These are phyloP conservation scores for Thamnidium elegans DNA, from an alignment of 192 early-diverging fungal genomes.

Conservation along the genomic window DNA sequence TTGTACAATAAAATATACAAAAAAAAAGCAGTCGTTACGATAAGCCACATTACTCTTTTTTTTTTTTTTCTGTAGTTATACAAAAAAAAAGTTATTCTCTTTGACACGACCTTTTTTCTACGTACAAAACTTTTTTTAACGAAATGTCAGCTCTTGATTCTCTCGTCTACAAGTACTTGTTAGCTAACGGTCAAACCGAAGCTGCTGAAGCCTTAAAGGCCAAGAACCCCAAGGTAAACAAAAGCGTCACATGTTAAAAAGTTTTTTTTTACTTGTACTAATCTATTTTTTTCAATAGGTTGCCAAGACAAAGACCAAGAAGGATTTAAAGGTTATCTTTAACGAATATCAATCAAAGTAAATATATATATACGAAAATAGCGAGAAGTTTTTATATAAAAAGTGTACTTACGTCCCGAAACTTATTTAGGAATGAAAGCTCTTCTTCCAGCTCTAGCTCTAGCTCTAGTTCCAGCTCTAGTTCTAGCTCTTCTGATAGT, in stretches of 20 bases:
- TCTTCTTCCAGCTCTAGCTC: slow-evolving; percentile 12
- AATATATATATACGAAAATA: not conserved
- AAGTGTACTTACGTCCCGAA: not conserved
- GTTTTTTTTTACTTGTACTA: not conserved
- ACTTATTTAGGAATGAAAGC: slow-evolving; percentile 9
- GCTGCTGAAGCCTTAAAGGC: slow-evolving; percentile 33
- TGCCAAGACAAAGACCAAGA: slow-evolving; percentile 8
- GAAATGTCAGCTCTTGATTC: slow-evolving; percentile 25
- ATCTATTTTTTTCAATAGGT: slow-evolving; percentile 1
- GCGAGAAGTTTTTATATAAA: not conserved
- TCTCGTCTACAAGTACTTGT: slow-evolving; percentile 31
- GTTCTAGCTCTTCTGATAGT: slow-evolving; percentile 30
- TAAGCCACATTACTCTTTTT: not conserved
- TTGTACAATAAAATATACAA: not conserved
- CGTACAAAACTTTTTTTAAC: not conserved
- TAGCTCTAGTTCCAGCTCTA: not conserved
- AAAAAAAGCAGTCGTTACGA: not conserved
- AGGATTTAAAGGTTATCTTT: slow-evolving; percentile 12
- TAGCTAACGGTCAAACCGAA: slow-evolving; percentile 16
- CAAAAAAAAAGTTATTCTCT: slow-evolving; percentile 8
- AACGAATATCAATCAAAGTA: slow-evolving; percentile 17
- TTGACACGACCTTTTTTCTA: not conserved
- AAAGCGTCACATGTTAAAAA: not conserved
- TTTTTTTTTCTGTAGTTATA: slow-evolving; percentile 1
- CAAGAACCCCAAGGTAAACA: slow-evolving; percentile 23